Evolutionary conservation across 2,329 filamentous ascomycete genomes (phyloP), one percentile per base, ranked within the genome.

Genomic region (Aschersonia sp.): DNA sequence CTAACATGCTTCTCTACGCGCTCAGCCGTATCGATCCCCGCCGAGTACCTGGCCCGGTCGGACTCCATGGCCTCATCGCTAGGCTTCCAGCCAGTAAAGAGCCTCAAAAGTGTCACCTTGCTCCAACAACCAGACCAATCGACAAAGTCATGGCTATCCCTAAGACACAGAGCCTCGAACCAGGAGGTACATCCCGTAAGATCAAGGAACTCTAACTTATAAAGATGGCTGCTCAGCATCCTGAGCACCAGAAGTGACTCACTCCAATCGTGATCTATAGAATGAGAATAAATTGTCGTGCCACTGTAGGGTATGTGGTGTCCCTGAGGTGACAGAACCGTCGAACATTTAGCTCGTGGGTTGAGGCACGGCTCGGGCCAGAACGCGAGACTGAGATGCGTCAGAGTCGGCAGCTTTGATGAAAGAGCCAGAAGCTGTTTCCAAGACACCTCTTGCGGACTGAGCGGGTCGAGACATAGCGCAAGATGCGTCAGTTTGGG

Each of bases 361-460:
- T 75, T 77, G n/a, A 78, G 61, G 12, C 69, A 70, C 2, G 79
- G 79, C 45, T 72, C 69, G 1, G 79, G 78, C 79, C 79, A 82
- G 57, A 73, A 75, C 12, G 77, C 76, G 5, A 82, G 66, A 52
- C 72, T 78, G 41, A 82, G 65, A 54, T 82, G 77, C 2, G 78
- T 82, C 40, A 82, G 61, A 10, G 67, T 70, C 0, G 68, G 68
- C 5, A 79, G 58, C 53, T 73, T 76, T 9, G 65, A 58, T 0
- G 75, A 70, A n/a, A 82, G 59, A 2, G 67, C 54, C 30, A 82
- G 63, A 4, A 82, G 68, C 38, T 78, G 75, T 45, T 70, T 73
- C 79, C 78, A 82, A 1, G 77, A 79, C 12, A 69, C 67, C 5
- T 59, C 58, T 20, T 56, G 53, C 3, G 54, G 45, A 40, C 56